Conservation (phyloP, 495 filamentous ascomycete genomes). For the Annulohypoxylon moriforme region DNA sequence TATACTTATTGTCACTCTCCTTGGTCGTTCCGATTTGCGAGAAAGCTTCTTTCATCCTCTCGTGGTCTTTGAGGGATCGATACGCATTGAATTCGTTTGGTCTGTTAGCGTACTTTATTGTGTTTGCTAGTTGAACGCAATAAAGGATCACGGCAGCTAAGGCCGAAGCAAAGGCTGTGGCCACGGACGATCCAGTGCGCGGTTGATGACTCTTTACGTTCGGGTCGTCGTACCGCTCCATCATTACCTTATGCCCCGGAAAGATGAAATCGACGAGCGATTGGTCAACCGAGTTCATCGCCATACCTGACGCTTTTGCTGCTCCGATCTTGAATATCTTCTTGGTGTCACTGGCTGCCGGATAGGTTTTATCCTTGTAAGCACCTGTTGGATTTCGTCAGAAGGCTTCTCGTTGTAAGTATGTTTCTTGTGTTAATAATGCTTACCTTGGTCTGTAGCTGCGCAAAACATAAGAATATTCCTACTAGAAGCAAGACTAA, state of each 20-base stretch:
- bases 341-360: background rate
- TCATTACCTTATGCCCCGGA: background rate
- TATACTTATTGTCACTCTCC: conserved; percentile 44
- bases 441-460: background rate
- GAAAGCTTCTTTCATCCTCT: conserved; percentile 46
- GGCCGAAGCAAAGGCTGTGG: background rate
- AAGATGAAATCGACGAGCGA: background rate
- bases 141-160: background rate
- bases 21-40: conserved; percentile 30
- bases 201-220: background rate
- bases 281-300: background rate
- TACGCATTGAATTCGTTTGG: conserved; percentile 35
- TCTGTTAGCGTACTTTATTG: conserved; percentile 1
- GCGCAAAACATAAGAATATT: conserved; percentile 3
- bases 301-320: background rate
- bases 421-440: background rate
- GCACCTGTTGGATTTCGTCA: background rate
- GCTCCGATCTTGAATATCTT: conserved; percentile 1
- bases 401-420: too few species aligned
- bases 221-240: background rate
- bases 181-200: background rate
- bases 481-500: background rate
- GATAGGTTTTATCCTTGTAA: background rate
- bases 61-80: conserved; percentile 40
- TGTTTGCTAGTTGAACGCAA: conserved; percentile 26